Percentiles rank a stretch among this genome's conserved stretches.
Conservation (phyloP, 2,329 filamentous ascomycete genomes). For the Aspergillus udagawae region DNA sequence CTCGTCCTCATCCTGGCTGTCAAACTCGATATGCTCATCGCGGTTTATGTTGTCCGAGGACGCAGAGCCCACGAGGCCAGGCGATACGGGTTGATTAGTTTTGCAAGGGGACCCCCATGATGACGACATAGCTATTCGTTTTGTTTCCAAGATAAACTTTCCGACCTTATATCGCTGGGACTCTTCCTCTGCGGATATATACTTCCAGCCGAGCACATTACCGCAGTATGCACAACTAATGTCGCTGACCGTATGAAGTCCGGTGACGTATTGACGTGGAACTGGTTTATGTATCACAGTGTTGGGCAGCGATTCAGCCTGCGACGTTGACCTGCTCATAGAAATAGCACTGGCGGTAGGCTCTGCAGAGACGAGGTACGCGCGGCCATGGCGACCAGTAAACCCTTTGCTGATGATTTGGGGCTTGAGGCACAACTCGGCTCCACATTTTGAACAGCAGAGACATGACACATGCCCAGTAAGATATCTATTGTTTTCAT, state of each 20-base stretch:
- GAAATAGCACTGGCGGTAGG: slow-evolving; percentile 28
- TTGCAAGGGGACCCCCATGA: slow-evolving; percentile 48
- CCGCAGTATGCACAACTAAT: slow-evolving; percentile 56
- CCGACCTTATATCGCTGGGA: slow-evolving; percentile 61
- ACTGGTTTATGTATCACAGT: slow-evolving; percentile 55
- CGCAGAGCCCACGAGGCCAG: neutral
- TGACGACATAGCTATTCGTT: slow-evolving; percentile 47
- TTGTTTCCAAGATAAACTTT: slow-evolving; percentile 64
- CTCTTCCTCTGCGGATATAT: slow-evolving; percentile 59
- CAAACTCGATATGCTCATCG: slow-evolving; percentile 50
- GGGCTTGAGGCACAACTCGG: slow-evolving; percentile 55
- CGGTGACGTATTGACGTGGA: slow-evolving; percentile 58
- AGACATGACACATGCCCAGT: slow-evolving; percentile 51
- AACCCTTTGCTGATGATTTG: slow-evolving; percentile 64
- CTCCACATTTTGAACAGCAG: slow-evolving; percentile 56
- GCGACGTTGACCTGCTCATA: slow-evolving; percentile 23
- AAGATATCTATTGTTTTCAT: slow-evolving; percentile 35
- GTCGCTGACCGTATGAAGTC: slow-evolving; percentile 59
- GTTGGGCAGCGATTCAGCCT: slow-evolving; percentile 50
- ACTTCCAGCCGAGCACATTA: slow-evolving; percentile 60
- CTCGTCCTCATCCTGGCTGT: slow-evolving; percentile 63
- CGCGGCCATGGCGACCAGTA: slow-evolving; percentile 61
- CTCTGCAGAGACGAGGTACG: slow-evolving; percentile 56
- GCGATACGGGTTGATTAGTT: slow-evolving; percentile 2
- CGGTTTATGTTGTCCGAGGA: slow-evolving; percentile 7